Conservation (phyloP, 192 early-diverging fungal species). For the Obelidium mucronatum region DNA sequence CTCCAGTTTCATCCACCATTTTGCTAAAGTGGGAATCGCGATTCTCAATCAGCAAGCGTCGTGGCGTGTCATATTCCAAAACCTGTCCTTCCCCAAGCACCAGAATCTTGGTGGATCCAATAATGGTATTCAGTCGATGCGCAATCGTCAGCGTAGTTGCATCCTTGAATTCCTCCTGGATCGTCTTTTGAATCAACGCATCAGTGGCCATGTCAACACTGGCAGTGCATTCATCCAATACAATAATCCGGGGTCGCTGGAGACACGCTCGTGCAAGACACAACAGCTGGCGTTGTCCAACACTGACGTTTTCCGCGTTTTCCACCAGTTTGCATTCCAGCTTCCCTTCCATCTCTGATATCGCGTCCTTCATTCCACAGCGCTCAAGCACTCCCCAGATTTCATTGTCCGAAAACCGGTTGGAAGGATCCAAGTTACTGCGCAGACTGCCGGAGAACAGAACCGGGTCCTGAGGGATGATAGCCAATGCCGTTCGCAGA, state of each 20-base stretch:
- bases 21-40: slow-evolving; percentile 42
- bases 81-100: slow-evolving; percentile 75
- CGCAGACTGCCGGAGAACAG: slow-evolving; percentile 60
- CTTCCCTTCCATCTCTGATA: slow-evolving; percentile 34
- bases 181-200: slow-evolving; percentile 10
- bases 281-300: slow-evolving; percentile 55
- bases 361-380: slow-evolving; percentile 40
- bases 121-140: slow-evolving; percentile 48
- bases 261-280: slow-evolving; percentile 62
- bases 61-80: slow-evolving; percentile 67
- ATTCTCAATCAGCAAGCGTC: slow-evolving; percentile 22
- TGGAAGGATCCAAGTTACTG: slow-evolving; percentile 7
- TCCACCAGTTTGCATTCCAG: slow-evolving; percentile 64
- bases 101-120: slow-evolving; percentile 69
- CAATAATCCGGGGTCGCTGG: slow-evolving; percentile 35
- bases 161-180: slow-evolving; percentile 47
- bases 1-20: slow-evolving; percentile 55
- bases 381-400: slow-evolving; percentile 73
- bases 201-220: slow-evolving; percentile 54
- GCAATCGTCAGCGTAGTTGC: slow-evolving; percentile 57
- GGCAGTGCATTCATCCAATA: slow-evolving; percentile 50
- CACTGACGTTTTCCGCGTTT: slow-evolving; percentile 59
- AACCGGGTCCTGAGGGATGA: slow-evolving; percentile 48
- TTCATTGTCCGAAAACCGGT: slow-evolving; percentile 41
- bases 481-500: neutral